Evolutionary conservation across 2,329 filamentous ascomycete species (phyloP), one percentile per base, ranked within the genome.

Genomic region (Calonectria hongkongensis): DNA sequence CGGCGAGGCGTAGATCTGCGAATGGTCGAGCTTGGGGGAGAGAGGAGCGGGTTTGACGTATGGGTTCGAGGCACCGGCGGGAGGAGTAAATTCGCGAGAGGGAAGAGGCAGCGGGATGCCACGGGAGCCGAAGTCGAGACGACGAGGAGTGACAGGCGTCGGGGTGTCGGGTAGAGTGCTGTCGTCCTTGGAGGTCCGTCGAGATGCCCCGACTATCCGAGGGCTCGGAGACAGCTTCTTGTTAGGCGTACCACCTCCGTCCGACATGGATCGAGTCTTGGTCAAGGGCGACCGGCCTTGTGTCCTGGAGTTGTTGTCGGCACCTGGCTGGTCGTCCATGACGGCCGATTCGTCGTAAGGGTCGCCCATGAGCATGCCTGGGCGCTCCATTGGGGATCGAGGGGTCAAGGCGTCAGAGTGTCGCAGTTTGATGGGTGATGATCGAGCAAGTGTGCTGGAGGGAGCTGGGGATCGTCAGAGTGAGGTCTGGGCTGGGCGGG

Each of bases 1-100:
- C 2, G 96, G 95, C 2, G 95, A 96, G 50, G 94, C 94, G 86
- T 97, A 98, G 60, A 93, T 95, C 77, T 95, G 94, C 25, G 93
- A 93, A 69, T 94, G 90, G 83, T 98, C 95, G 75, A 97, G 90
- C 83, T 97, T 95, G 18, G 96, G 95, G 2, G 95, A 98, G 72
- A 96, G 88, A 78, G 95, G 95, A 30, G 86, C 86, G n/a, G 92
- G 87, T 79, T 90, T 92, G 65, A 83, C 82, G 70, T 83, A 82
- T n/a, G 81, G 76, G 73, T 82, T 84, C 51, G 82, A 80, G 60
- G 80, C 79, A 47, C 76, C 77, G 5, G 82, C 78, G 33, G 85
- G 84, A 70, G 83, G 83, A 43, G 84, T 85, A 50, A 80, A 83
- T 50, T 84, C 80, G 62, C 83, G 81, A 70, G 79, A 74, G 25